Conservation (phyloP, 805 yeast genomes). For the Wickerhamomyces bisporus region DNA sequence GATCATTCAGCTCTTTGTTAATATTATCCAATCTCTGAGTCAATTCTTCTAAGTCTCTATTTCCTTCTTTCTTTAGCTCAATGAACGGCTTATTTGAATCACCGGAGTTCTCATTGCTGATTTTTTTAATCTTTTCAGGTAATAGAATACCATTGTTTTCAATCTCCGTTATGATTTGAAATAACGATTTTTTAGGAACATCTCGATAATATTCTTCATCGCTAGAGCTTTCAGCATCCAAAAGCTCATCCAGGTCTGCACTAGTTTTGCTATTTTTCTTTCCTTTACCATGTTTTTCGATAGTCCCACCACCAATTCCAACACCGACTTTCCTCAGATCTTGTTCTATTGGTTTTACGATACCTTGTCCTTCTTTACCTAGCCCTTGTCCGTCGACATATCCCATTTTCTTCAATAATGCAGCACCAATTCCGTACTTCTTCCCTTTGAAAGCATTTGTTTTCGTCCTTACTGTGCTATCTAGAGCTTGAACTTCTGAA, state of each 20-base stretch:
- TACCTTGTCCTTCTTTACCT: constrained; percentile 72
- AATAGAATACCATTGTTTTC: constrained; percentile 15
- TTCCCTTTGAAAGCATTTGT: constrained; percentile 16
- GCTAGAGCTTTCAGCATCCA: constrained; percentile 12
- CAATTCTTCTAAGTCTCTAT: constrained; percentile 12
- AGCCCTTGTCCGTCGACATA: constrained; percentile 78
- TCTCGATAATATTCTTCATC: constrained; percentile 22
- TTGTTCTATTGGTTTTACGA: constrained; percentile 73
- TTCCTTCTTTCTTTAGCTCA: constrained; percentile 32
- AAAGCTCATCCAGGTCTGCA: constrained; percentile 1
- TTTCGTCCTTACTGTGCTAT: neutral
- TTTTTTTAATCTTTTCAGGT: constrained; percentile 16
- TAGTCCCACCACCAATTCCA: constrained; percentile 65
- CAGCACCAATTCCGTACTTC: constrained; percentile 82
- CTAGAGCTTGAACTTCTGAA: constrained; percentile 4
- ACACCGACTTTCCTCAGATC: constrained; percentile 49
- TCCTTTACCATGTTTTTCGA: constrained; percentile 9
- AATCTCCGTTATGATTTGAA: constrained; percentile 19
- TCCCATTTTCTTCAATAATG: constrained; percentile 78
- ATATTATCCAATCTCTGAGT: constrained; percentile 11
- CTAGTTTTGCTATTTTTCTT: constrained; percentile 1
- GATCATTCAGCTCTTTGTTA: constrained; percentile 12
- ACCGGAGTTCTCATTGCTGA: constrained; percentile 20
- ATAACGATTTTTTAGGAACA: constrained; percentile 23
- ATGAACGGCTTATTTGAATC: constrained; percentile 32